Percentiles rank a stretch among this genome's conserved stretches.
These are phyloP conservation scores for Termitomyces sp. DNA, from an alignment of 1,284 basidiomycete species.

Conservation along the genomic window DNA sequence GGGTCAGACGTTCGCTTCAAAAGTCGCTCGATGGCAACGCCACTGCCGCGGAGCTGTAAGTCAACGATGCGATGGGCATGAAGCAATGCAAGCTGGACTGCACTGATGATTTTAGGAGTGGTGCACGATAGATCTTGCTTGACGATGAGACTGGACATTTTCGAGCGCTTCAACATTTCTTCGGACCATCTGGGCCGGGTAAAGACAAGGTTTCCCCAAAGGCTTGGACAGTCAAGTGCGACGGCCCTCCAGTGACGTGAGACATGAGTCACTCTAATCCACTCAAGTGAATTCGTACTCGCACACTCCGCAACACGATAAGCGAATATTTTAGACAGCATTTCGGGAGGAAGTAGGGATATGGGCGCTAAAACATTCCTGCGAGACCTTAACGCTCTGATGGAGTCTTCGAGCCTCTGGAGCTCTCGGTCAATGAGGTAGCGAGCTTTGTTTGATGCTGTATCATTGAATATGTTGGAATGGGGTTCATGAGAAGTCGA, in stretches of 20 bases:
- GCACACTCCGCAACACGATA: constrained; percentile 12
- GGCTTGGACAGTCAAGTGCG: constrained; percentile 17
- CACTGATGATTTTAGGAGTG: constrained; percentile 18
- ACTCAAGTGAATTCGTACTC: constrained; percentile 15
- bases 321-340: constrained; percentile 20
- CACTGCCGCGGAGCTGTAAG: constrained; percentile 15
- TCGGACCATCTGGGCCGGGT: constrained; percentile 19
- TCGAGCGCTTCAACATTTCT: constrained; percentile 26
- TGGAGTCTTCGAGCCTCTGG: constrained; percentile 23
- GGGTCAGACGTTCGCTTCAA: constrained; percentile 8
- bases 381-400: constrained; percentile 26
- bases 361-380: constrained; percentile 30
- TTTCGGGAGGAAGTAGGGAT: constrained; percentile 26
- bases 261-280: constrained; percentile 21
- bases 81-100: constrained; percentile 17
- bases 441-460: constrained; percentile 14
- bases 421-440: constrained; percentile 31
- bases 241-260: constrained; percentile 22
- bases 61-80: constrained; percentile 17
- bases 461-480: constrained; percentile 1
- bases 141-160: constrained; percentile 22
- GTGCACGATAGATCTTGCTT: constrained; percentile 18
- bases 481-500: constrained; percentile 13
- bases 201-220: constrained; percentile 21
- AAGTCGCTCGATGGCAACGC: constrained; percentile 15